Evolutionary conservation across 179 eudicot genomes (phyloP).

Genomic region (Beta lomatogona): DNA sequence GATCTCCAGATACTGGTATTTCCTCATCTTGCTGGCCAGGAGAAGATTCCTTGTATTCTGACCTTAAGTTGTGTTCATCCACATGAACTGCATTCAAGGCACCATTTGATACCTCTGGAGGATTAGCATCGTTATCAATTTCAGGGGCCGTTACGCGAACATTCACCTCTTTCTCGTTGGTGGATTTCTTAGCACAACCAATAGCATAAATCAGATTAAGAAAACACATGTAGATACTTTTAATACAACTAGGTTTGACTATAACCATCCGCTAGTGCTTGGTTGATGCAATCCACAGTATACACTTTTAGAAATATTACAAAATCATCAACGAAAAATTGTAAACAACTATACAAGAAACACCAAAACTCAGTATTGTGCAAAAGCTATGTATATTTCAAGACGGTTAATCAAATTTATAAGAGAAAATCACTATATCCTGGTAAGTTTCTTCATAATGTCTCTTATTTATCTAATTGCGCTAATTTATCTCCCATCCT

Average conservation of each 20-base stretch:
- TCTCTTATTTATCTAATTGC: neutral
- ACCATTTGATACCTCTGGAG: conserved; percentile 43
- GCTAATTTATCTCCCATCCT: neutral
- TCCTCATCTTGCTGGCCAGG: conserved; percentile 38
- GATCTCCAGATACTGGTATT: conserved; percentile 35
- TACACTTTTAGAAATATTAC: neutral
- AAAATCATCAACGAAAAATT: neutral
- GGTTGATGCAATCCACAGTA: neutral
- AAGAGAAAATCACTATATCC: neutral
- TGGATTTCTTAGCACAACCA: conserved; percentile 48
- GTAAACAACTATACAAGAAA: neutral
- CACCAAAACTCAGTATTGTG: neutral
- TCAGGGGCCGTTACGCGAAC: conserved; percentile 49
- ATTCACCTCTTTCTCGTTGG: conserved; percentile 52
- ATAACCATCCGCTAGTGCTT: neutral
- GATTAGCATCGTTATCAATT: conserved; percentile 38
- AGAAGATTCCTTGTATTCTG: conserved; percentile 46
- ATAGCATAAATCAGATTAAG: conserved; percentile 15
- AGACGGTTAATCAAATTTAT: neutral
- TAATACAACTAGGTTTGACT: neutral
- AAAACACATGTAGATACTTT: neutral
- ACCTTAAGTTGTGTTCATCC: conserved; percentile 38
- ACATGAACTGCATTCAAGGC: conserved; percentile 35
- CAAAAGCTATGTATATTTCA: neutral
- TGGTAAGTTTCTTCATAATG: neutral